Conservation (phyloP, 2,329 filamentous ascomycete genomes). For the Chaetomium sp. region DNA sequence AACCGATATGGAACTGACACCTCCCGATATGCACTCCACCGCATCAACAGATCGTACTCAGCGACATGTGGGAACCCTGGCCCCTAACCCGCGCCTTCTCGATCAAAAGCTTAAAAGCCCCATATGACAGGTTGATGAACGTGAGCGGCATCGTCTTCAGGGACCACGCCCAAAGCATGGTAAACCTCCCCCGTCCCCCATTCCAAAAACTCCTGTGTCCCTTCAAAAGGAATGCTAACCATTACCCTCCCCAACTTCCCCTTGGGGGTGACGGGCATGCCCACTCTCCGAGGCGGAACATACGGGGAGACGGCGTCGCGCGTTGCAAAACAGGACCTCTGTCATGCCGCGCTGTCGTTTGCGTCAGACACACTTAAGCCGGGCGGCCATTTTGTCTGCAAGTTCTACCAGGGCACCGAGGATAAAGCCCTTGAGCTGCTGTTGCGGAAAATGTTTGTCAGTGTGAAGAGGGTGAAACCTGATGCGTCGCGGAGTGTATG, state of each 20-base stretch:
- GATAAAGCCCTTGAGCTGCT: conserved; percentile 72
- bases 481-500: conserved; percentile 79
- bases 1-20: background rate
- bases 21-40: background rate
- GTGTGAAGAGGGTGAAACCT: conserved; percentile 82
- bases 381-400: conserved; percentile 91
- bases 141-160: conserved; percentile 81
- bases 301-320: no score
- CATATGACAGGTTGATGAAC: conserved; percentile 98
- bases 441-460: conserved; percentile 69
- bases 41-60: conserved; percentile 65
- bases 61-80: conserved; percentile 99
- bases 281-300: no score
- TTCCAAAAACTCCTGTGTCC: background rate
- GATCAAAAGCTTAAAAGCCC: conserved; percentile 89
- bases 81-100: conserved; percentile 69
- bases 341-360: conserved; percentile 76
- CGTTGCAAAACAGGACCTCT: conserved; percentile 65
- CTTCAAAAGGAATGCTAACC: background rate
- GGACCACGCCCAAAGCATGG: conserved; percentile 93
- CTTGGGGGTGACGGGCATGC: no score
- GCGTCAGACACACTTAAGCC: conserved; percentile 73
- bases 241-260: background rate
- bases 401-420: conserved; percentile 90
- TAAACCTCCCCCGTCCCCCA: conserved; percentile 40